Evolutionary conservation across 352 stramenopile genomes (phyloP).

Genomic region (Aphanomyces cochlioides): DNA sequence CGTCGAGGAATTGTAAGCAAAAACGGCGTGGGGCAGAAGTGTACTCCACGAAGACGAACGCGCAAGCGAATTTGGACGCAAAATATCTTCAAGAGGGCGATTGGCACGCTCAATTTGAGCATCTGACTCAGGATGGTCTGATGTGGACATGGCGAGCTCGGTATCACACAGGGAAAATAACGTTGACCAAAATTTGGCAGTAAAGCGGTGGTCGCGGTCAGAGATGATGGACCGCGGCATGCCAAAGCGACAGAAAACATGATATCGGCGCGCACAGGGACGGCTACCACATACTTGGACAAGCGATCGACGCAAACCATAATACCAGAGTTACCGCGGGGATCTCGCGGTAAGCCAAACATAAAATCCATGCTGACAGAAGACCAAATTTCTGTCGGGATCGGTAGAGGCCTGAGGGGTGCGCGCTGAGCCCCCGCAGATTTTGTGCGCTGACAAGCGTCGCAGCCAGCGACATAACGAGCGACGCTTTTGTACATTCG

Average conservation of each 20-base stretch:
- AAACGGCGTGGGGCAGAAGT: too few relatives aligned
- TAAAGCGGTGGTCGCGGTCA: constrained; percentile 33
- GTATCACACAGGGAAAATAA: background rate
- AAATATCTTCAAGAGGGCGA: background rate
- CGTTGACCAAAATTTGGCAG: constrained; percentile 28
- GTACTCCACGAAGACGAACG: background rate
- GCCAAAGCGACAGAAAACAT: constrained; percentile 14
- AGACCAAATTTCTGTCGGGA: constrained; percentile 10
- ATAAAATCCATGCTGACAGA: constrained; percentile 26
- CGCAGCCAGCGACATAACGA: too few relatives aligned
- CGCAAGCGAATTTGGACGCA: background rate
- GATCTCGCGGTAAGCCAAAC: constrained; percentile 4
- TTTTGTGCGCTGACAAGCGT: too few relatives aligned
- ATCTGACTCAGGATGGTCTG: background rate
- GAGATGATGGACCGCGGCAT: constrained; percentile 26
- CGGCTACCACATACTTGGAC: background rate
- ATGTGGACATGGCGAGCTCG: constrained; percentile 1
- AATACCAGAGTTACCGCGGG: background rate
- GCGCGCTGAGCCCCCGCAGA: too few relatives aligned
- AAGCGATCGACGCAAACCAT: constrained; percentile 19
- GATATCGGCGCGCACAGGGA: background rate
- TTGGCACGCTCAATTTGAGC: background rate
- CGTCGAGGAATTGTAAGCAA: too few relatives aligned
- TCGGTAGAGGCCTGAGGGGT: background rate
- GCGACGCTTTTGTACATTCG: too few relatives aligned